These are phyloP conservation scores for Melocanna baccifera DNA, from an alignment of 176 grass and related monocot species.

Conservation along the genomic window DNA sequence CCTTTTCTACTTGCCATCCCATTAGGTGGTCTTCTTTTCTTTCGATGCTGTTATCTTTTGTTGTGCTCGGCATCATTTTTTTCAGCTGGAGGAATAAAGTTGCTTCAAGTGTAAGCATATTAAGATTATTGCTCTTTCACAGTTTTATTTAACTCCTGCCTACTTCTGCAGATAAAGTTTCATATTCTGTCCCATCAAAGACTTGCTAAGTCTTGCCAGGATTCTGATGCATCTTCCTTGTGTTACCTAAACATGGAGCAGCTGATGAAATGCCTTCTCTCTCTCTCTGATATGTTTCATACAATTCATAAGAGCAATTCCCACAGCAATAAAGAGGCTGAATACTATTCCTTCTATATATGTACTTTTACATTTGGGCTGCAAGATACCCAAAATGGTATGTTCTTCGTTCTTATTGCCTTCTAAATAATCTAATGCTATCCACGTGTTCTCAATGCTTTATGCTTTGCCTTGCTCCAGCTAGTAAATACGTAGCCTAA, in stretches of 20 bases:
- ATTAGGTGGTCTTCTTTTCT: conserved; percentile 1
- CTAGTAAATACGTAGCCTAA: conserved; percentile 3
- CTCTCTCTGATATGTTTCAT: conserved; percentile 72
- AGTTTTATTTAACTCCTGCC: conserved; percentile 11
- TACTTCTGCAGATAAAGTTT: conserved; percentile 71
- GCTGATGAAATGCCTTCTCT: conserved; percentile 78
- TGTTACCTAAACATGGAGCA: conserved; percentile 89
- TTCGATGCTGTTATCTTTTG: neutral
- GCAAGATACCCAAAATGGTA: conserved; percentile 76
- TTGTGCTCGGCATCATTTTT: neutral
- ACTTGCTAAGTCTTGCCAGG: conserved; percentile 45
- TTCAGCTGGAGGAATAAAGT: conserved; percentile 9
- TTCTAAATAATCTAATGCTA: neutral
- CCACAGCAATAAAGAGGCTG: conserved; percentile 47
- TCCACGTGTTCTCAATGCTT: conserved; percentile 6
- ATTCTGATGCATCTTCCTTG: conserved; percentile 63
- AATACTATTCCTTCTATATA: conserved; percentile 87
- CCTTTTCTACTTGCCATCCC: conserved; percentile 10
- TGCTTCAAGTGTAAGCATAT: conserved; percentile 10
- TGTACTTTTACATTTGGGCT: conserved; percentile 84
- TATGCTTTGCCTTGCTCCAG: neutral
- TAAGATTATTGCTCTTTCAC: neutral
- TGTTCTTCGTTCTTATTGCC: conserved; percentile 14
- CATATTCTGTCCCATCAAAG: conserved; percentile 80
- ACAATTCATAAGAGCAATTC: conserved; percentile 41